Conservation (phyloP, 2,329 filamentous ascomycete genomes). For the Diaporthe citri region DNA sequence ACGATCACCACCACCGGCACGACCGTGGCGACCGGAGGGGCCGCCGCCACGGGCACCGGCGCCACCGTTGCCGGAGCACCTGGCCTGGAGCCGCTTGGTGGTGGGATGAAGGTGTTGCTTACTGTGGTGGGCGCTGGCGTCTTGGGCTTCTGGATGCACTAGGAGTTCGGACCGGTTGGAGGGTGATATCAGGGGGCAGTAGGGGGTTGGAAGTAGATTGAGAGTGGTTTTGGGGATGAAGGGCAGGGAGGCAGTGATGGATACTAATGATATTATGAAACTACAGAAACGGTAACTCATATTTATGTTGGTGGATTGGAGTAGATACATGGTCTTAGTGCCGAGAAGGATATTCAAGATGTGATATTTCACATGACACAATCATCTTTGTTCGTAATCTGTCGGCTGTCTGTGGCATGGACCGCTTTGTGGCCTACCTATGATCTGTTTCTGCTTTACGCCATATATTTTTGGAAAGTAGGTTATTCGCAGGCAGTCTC, state of each 20-base stretch:
- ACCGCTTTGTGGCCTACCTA: no score
- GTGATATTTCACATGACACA: not conserved
- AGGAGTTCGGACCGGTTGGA: not conserved
- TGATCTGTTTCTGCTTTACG: no score
- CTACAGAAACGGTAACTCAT: not conserved
- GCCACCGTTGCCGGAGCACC: not conserved
- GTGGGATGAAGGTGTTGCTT: slow-evolving; percentile 9
- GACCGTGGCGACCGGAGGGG: not conserved
- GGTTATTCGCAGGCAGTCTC: no score
- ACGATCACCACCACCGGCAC: slow-evolving; percentile 2
- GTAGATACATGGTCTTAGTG: not conserved
- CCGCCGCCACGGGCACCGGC: not conserved
- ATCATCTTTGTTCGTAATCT: no score
- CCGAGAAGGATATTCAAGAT: no score
- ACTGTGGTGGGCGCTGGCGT: slow-evolving; percentile 14
- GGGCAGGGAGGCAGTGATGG: not conserved
- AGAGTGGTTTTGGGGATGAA: not conserved
- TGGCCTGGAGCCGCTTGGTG: slow-evolving; percentile 20
- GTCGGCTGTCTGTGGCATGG: no score
- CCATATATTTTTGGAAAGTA: no score
- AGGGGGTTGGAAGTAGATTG: not conserved
- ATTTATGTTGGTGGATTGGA: not conserved
- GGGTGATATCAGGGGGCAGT: not conserved
- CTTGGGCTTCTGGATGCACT: slow-evolving; percentile 22
- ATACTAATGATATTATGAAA: slow-evolving; percentile 6